Base-by-base conservation (phyloP, 768 basidiomycete genomes). In the Chiua virens region DNA sequence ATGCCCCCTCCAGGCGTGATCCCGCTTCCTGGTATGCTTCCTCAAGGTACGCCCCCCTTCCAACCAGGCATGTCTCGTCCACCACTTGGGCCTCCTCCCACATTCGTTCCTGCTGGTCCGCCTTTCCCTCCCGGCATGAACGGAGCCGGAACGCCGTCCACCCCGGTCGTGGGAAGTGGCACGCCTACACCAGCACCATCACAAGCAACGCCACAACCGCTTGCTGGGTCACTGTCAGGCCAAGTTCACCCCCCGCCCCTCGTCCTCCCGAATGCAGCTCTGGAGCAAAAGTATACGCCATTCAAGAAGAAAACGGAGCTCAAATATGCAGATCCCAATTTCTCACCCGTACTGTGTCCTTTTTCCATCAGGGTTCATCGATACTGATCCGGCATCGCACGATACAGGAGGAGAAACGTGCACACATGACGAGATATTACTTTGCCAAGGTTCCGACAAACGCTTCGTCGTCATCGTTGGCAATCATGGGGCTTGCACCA, bases 301-400 rank as follows among this genome's bases (percentile, higher is more conserved):
- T 82, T 89, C 62, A 92, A 91, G 76, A 89, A 90, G 66, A 72
- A 76, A 14, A 89, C 88, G 2, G 77, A 78, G 20, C 74, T 93
- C 39, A 87, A 91, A 66, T 89, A 85, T 68, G 64, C 72, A 14
- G 87, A 93, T 60, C 71, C 90, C 0, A 90, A 92, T 62, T 91
- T 89, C 66, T 83, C 81, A 50, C 86, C 89, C 5, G 91, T 91
- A 58, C 40, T 84, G 76, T 36, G 21, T 37, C 13, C 11, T 47
- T 21, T 36, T 11, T 21, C 20, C 27, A 11, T 35, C 40, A 2
- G 22, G 8, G 21, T 51, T 14, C 23, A 15, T 23, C 47, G 41
- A 27, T 9, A 25, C 32, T 56, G 8, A 44, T 21, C 40, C 8
- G 21, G 30, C 15, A 22, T 20, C 20, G 18, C 39, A 49, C 39